Evolutionary conservation across 129 eudicot genomes (phyloP), one percentile per base, ranked within the genome.

Genomic region (Artemisia annua): DNA sequence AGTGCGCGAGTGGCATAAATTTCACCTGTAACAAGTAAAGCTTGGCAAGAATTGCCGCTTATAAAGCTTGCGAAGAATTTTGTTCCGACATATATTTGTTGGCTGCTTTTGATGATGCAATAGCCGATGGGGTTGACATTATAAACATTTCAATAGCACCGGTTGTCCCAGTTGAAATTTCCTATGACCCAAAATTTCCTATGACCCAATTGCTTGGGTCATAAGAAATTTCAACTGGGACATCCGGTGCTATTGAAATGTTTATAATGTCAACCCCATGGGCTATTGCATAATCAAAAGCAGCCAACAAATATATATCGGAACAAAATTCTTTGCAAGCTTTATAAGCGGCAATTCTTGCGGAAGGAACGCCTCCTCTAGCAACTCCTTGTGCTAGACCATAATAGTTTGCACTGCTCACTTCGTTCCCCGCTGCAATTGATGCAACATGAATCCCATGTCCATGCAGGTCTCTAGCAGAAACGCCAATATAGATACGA

Each of bases 401-500:
- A 14, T 65, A 77, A 35, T 76, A 79, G 18, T 72, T 84, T 3
- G 85, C 84, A 12, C 60, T 65, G 15, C 17, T 16, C 3, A 85
- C 83, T 16, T 18, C 11, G 30, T 28, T 78, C 10, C 93, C 87
- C 0, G 89, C 89, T 32, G 79, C 80, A 4, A 70, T 87, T 1
- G 93, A 84, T 20, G 89, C 82, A 10, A 75, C 82, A 46, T 87
- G 93, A 32, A 74, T 59, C 55, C 88, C 95, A 56, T 85, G 90
- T 1, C 89, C 93, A 0, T 0, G 1, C 0, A 8, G 11, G 54
- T 85, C 90, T 63, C 88, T 75, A 13, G 84, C 81, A 3, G 87
- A 44, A 76, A 7, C 7, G 1, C 6, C 22, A 7, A 16, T 35
- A 65, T 72, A 82, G 10, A 3, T 49, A 3, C 85, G 82, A 14